Base-by-base conservation (phyloP, 805 yeast genomes). In the Diddensiella santjacobensis region DNA sequence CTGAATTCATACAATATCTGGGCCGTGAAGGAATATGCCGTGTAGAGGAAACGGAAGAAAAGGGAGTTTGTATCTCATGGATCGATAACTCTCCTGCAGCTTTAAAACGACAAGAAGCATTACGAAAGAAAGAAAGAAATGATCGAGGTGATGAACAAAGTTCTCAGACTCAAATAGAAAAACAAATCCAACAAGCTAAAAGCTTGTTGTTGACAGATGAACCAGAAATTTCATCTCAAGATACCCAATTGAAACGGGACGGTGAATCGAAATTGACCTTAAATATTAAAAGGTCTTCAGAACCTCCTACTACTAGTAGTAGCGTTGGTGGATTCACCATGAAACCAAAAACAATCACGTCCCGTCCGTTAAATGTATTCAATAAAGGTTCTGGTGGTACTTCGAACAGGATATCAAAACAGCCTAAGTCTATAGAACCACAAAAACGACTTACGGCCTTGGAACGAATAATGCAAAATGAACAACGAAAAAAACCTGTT, bases 1-100 rank as follows among this genome's bases (percentile, higher is more conserved):
- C 88, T 0, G 75, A 78, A 36, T 87, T 91, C 60, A 73, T 87
- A 18, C 74, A 77, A 50, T 69, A 78, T 54, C 66, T 90, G 54
- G 83, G 80, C 1, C 68, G 71, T 10, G 68, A 71, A 17, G 86
- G 87, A 0, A 62, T 75, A 2, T 77, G 87, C 22, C 65, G 69
- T 20, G 83, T 87, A 1, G 68, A 62, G 20, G 67, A 62, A 22
- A 65, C 66, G 29, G 64, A 66, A 40, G 65, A 65, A 51, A 67
- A 73, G 18, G 70, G 75, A 43, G 55, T 75, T 18, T 60, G 66
- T 39, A 74, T 79, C 15, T 67, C 80, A 3, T 83, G 74, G 59
- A 72, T 80, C 13, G 85, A 82, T 57, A 73, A 67, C 29, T 74
- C 83, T 1, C 73, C 78, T 1, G 78, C 71, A 37, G 74, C 78